Evolutionary conservation across 192 early-diverging fungal species (phyloP).

Genomic region (Coemansia sp.): DNA sequence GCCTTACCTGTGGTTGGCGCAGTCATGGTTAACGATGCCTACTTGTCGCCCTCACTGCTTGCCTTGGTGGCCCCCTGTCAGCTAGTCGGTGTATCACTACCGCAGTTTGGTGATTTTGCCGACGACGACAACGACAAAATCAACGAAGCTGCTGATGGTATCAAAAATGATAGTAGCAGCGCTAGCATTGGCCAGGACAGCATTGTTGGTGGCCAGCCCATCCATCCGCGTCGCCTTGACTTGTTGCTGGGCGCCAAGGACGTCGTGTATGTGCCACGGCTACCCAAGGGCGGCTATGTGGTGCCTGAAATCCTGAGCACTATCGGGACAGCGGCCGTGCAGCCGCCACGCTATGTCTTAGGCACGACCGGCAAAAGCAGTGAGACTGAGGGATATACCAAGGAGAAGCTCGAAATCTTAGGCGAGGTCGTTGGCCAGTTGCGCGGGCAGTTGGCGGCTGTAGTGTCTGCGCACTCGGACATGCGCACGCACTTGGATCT

Average conservation of each 20-base stretch:
- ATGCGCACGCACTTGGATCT: constrained; percentile 40
- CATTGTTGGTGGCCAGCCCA: neutral
- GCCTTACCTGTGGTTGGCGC: constrained; percentile 60
- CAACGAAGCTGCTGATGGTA: neutral
- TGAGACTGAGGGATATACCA: constrained; percentile 28
- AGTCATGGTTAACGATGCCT: constrained; percentile 62
- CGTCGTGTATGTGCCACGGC: constrained; percentile 50
- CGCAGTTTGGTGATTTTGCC: constrained; percentile 19
- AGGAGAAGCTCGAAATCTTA: constrained; percentile 39
- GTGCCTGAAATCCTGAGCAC: constrained; percentile 11
- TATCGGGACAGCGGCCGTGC: constrained; percentile 15
- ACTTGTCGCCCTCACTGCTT: constrained; percentile 71
- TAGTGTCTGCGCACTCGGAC: constrained; percentile 46
- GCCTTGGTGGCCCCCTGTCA: constrained; percentile 59
- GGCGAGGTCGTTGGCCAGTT: constrained; percentile 47
- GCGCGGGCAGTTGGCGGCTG: constrained; percentile 50
- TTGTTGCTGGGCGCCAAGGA: constrained; percentile 29
- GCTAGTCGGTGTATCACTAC: constrained; percentile 58
- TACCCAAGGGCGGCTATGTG: constrained; percentile 32
- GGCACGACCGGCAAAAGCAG: constrained; percentile 20
- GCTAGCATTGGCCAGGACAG: neutral
- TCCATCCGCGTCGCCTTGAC: constrained; percentile 28
- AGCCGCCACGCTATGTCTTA: constrained; percentile 48
- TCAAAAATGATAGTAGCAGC: neutral
- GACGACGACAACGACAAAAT: neutral